These are phyloP conservation scores for Rehmannia glutinosa DNA, from an alignment of 257 asterid species.

Conservation along the genomic window DNA sequence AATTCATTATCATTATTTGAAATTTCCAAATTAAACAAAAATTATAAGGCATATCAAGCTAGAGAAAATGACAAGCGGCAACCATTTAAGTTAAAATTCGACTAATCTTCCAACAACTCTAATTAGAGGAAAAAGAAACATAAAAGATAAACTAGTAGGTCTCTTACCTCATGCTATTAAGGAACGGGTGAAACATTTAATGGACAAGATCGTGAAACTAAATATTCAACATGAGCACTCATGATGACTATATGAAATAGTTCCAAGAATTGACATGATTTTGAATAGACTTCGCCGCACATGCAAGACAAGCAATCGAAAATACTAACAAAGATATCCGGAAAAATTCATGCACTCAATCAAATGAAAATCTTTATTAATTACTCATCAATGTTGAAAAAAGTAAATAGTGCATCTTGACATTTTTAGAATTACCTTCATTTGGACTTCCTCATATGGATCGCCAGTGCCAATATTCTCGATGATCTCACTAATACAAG, in stretches of 20 bases:
- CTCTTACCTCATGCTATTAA: slow-evolving; percentile 11
- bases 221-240: slow-evolving; percentile 17
- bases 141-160: not conserved
- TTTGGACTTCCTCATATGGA: slow-evolving; percentile 5
- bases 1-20: too few species aligned
- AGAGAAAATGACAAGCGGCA: too few species aligned
- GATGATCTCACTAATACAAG: slow-evolving; percentile 15
- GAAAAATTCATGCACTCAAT: too few species aligned
- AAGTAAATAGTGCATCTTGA: not conserved
- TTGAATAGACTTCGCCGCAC: slow-evolving; percentile 9
- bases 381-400: too few species aligned
- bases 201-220: not conserved
- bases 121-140: not conserved
- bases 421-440: slow-evolving; percentile 10
- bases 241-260: not conserved
- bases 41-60: too few species aligned
- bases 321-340: not conserved
- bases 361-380: too few species aligned
- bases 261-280: too few species aligned
- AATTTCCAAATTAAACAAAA: too few species aligned
- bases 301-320: not conserved
- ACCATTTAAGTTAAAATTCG: too few species aligned
- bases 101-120: too few species aligned
- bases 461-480: slow-evolving; percentile 16
- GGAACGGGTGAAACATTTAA: slow-evolving; percentile 18